Base-by-base conservation (phyloP, 768 basidiomycete species). In the Agrocybe praecox region DNA sequence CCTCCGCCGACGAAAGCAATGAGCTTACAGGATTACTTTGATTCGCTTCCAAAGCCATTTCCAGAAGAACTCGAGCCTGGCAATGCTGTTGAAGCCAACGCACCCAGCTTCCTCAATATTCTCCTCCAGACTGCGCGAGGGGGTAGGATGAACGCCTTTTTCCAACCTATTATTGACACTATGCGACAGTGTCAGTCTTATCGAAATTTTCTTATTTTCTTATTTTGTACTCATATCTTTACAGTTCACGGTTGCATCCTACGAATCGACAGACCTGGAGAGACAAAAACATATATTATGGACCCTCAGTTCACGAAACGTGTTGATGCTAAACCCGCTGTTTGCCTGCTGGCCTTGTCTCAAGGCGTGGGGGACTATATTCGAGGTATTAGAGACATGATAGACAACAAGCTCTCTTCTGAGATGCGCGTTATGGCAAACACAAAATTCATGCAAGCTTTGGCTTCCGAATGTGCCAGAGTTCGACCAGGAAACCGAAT, bases 311-410 rank as follows among this genome's bases (percentile, higher is more conserved):
- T 90, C 60, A 61, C 74, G 2, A 87, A 82, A 62, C 83, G 83
- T 2, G 69, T 72, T 0, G 88, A 90, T 51, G 89, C 88, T n/a
- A 89, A 87, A 67, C 76, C 79, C 0, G 90, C 89, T 0, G 89
- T 83, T 2, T 84, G 81, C 57, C 68, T 91, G 21, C 73, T 83
- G 15, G 89, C 88, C 0, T 81, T 90, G 67, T 83, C 86, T 2
- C 78, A 84, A 58, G 85, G 85, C 9, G 72, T 86, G 10, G 85
- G 84, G 6, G 69, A 76, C 19, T 85, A 85, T 60, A 80, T 88
- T 44, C 83, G 81, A 17, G 66, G 69, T 4, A 66, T 85, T 32
- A 68, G 69, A 17, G 69, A 70, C 11, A 74, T 71, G 17, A 61
- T 80, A 7, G 83, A 85, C 44, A 69, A 71, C 24, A 81, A 74